phyloP scores from a whole-genome alignment of 352 stramenopile genomes.

The Globisporangium spiculum region DNA sequence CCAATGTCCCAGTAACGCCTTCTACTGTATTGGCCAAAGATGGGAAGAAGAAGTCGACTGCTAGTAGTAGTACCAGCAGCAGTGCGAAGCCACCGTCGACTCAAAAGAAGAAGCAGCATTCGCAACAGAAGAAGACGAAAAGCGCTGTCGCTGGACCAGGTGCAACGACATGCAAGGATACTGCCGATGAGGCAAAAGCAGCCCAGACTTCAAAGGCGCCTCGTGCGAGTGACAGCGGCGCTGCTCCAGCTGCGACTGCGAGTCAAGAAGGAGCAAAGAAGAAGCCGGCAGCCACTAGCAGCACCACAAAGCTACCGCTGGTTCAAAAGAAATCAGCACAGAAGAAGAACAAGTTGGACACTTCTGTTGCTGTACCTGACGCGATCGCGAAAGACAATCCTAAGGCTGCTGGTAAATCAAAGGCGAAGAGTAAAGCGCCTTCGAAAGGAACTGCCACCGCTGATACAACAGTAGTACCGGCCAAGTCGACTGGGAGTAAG shows the following conservation, averaged over 20 bases:
- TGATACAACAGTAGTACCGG: background rate
- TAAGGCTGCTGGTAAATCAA: background rate
- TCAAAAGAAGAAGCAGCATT: slow-evolving; percentile 7
- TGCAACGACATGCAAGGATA: background rate
- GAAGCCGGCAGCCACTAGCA: background rate
- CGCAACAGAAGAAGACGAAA: slow-evolving; percentile 7
- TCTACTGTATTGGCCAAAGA: no score
- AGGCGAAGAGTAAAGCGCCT: background rate
- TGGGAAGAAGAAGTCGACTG: background rate
- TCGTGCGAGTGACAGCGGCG: background rate
- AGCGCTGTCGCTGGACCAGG: background rate
- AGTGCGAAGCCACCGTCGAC: background rate
- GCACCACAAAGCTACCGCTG: background rate
- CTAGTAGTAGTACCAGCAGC: background rate
- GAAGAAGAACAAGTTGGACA: background rate
- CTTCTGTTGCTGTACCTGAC: background rate
- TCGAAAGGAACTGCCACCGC: background rate
- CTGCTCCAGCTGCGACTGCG: background rate
- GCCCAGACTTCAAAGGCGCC: background rate
- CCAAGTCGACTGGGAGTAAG: slow-evolving; percentile 1
- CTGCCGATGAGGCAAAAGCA: background rate
- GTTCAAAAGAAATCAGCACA: background rate
- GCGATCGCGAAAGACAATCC: background rate
- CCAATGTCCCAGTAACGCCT: background rate
- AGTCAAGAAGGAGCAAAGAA: background rate